Evolutionary conservation across 768 basidiomycete species (phyloP).

Genomic region (Pulveroboletus ravenelii): DNA sequence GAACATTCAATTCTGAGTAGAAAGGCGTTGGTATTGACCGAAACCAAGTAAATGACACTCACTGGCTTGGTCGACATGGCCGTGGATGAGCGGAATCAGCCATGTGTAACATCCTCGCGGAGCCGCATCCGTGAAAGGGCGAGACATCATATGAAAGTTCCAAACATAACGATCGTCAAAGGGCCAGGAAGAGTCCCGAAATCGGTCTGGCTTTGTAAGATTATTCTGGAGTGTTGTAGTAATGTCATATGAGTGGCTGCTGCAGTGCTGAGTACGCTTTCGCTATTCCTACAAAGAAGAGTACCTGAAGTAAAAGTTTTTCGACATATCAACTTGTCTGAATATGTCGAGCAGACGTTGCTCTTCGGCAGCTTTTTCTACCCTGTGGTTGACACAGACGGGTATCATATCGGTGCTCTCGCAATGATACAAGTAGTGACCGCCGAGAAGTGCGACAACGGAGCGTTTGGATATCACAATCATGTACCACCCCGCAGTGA

Average conservation of each 20-base stretch:
- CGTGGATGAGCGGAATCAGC: constrained; percentile 90
- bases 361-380: constrained; percentile 87
- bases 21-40: background rate
- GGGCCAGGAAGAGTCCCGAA: constrained; percentile 45
- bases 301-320: constrained; percentile 98
- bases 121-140: constrained; percentile 50
- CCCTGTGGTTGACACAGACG: constrained; percentile 71
- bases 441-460: constrained; percentile 89
- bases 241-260: constrained; percentile 91
- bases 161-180: constrained; percentile 91
- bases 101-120: constrained; percentile 60
- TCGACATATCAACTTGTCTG: constrained; percentile 96
- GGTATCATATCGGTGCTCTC: constrained; percentile 85
- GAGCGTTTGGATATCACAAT: constrained; percentile 85
- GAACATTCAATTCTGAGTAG: constrained; percentile 76
- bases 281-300: background rate
- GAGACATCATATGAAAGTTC: constrained; percentile 85
- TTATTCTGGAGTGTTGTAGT: constrained; percentile 96
- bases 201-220: constrained; percentile 55
- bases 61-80: constrained; percentile 99
- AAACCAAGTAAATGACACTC: constrained; percentile 28
- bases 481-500: constrained; percentile 97
- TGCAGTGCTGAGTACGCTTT: background rate
- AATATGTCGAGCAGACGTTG: constrained; percentile 85
- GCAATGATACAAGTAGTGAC: constrained; percentile 95